phyloP scores from a whole-genome alignment of 345 rosid genomes.

The Citrus inodora region DNA sequence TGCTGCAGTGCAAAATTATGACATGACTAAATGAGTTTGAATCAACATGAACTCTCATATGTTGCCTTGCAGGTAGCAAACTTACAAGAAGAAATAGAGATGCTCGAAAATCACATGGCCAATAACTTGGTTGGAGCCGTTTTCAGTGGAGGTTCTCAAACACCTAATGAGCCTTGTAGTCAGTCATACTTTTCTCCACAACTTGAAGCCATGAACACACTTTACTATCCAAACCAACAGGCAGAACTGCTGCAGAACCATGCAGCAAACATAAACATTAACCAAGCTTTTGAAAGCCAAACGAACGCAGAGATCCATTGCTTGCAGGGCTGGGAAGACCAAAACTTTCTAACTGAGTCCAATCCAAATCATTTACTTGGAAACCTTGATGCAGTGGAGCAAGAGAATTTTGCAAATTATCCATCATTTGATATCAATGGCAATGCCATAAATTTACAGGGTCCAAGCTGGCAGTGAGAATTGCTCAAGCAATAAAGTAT shows the following conservation, averaged over 20 bases:
- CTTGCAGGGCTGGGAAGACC: slow-evolving; percentile 32
- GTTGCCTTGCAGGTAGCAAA: slow-evolving; percentile 49
- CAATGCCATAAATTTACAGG: slow-evolving; percentile 15
- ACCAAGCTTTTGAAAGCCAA: slow-evolving; percentile 23
- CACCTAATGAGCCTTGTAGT: slow-evolving; percentile 14
- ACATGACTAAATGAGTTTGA: background rate
- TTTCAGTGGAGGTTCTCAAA: slow-evolving; percentile 20
- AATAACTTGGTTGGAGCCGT: slow-evolving; percentile 27
- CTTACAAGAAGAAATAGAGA: slow-evolving; percentile 58
- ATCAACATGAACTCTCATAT: background rate
- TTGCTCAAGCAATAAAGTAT: background rate
- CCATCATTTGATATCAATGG: slow-evolving; percentile 28
- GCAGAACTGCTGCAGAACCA: slow-evolving; percentile 18
- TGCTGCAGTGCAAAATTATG: background rate
- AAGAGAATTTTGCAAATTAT: slow-evolving; percentile 26
- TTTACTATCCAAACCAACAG: slow-evolving; percentile 34
- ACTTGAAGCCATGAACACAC: slow-evolving; percentile 26
- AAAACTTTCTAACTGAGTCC: slow-evolving; percentile 19
- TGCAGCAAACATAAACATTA: slow-evolving; percentile 21
- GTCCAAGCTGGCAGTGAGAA: background rate
- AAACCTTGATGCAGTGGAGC: slow-evolving; percentile 38
- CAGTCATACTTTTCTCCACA: slow-evolving; percentile 25
- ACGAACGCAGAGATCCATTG: slow-evolving; percentile 20
- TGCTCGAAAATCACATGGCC: slow-evolving; percentile 49
- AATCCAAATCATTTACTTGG: slow-evolving; percentile 23